phyloP scores from a whole-genome alignment of 345 rosid species.

The Salix suchowensis region DNA sequence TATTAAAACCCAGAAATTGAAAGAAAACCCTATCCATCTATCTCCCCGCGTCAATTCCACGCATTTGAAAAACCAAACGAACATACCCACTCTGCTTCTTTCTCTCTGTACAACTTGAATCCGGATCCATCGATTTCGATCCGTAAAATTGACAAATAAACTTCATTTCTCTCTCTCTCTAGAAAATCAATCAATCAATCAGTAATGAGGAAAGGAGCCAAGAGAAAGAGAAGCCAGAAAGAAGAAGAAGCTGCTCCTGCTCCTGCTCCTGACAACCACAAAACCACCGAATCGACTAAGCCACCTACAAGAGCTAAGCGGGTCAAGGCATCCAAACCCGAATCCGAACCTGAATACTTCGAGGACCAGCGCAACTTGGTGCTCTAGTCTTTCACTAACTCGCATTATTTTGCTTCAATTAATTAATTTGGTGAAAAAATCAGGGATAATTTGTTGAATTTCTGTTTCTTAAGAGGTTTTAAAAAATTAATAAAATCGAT shows the following conservation, averaged over 20 bases:
- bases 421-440: neutral
- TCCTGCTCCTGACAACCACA: neutral
- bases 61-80: neutral
- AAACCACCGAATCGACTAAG: neutral
- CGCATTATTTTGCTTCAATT: neutral
- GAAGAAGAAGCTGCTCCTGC: slow-evolving; percentile 8
- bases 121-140: neutral
- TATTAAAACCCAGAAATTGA: neutral
- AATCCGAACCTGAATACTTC: slow-evolving; percentile 67
- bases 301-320: slow-evolving; percentile 45
- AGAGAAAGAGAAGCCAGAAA: slow-evolving; percentile 19
- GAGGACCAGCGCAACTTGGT: slow-evolving; percentile 89
- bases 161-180: neutral
- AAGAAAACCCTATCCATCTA: neutral
- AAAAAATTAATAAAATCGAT: neutral
- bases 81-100: neutral
- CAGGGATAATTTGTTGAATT: neutral
- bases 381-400: neutral
- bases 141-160: neutral
- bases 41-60: slow-evolving; percentile 3
- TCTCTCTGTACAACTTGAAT: neutral
- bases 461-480: neutral
- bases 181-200: neutral
- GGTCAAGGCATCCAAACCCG: slow-evolving; percentile 42
- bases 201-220: slow-evolving; percentile 20